Conservation (phyloP, 164 flowering plant genomes). For the Stephania cephalantha region DNA sequence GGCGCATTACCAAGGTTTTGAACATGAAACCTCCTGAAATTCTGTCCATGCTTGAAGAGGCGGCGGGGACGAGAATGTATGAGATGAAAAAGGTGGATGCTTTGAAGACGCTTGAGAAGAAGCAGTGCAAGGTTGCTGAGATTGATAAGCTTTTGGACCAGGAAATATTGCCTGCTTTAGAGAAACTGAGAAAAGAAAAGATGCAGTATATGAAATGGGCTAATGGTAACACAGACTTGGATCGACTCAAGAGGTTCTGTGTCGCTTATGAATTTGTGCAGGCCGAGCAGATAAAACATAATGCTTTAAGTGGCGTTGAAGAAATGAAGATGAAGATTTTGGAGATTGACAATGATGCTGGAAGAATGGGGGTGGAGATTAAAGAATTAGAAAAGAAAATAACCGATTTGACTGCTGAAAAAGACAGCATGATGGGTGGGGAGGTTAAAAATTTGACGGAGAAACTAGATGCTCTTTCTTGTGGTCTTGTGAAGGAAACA, state of each 20-base stretch:
- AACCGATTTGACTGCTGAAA: slow-evolving; percentile 54
- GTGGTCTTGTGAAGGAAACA: slow-evolving; percentile 63
- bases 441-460: slow-evolving; percentile 69
- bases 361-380: slow-evolving; percentile 37
- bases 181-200: slow-evolving; percentile 84
- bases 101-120: slow-evolving; percentile 91
- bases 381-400: slow-evolving; percentile 61
- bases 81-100: slow-evolving; percentile 97
- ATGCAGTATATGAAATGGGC: slow-evolving; percentile 99
- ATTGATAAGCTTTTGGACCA: slow-evolving; percentile 93
- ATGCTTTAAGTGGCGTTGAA: slow-evolving; percentile 59
- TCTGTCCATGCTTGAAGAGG: slow-evolving; percentile 97
- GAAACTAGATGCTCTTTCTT: slow-evolving; percentile 71
- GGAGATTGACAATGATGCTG: slow-evolving; percentile 41
- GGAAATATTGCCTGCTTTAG: slow-evolving; percentile 93
- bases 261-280: slow-evolving; percentile 87
- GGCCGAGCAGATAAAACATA: slow-evolving; percentile 69
- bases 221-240: slow-evolving; percentile 86
- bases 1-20: slow-evolving; percentile 95
- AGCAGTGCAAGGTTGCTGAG: slow-evolving; percentile 95
- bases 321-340: slow-evolving; percentile 48
- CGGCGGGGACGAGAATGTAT: slow-evolving; percentile 99
- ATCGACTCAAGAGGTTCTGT: slow-evolving; percentile 84
- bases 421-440: slow-evolving; percentile 86
- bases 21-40: slow-evolving; percentile 99